Conservation (phyloP, 2,329 filamentous ascomycete species). For the Hypoxylon sp. region DNA sequence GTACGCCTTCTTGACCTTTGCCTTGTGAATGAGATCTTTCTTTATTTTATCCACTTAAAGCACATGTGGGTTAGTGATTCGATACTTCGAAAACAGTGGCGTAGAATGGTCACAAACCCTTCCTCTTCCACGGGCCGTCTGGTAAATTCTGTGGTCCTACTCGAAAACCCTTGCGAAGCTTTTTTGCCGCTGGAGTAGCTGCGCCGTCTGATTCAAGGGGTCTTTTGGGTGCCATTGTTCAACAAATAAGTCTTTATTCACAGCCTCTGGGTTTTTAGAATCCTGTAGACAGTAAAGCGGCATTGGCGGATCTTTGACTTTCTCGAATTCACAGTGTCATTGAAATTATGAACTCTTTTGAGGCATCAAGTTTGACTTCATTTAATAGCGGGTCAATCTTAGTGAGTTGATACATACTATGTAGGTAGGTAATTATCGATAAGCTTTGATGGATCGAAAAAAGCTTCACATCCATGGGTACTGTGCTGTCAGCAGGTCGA, state of each 20-base stretch:
- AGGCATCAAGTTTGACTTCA: not conserved
- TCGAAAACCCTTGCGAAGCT: slow-evolving; percentile 79
- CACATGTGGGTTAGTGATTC: slow-evolving; percentile 26
- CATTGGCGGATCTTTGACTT: not conserved
- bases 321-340: not conserved
- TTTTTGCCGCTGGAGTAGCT: slow-evolving; percentile 62
- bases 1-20: slow-evolving; percentile 93
- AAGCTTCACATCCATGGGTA: slow-evolving; percentile 1
- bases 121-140: slow-evolving; percentile 88
- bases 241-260: not conserved
- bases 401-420: not conserved
- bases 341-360: not conserved
- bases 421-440: too few relatives aligned
- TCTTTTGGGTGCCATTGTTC: slow-evolving; percentile 72
- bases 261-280: not conserved
- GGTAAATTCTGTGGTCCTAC: slow-evolving; percentile 93
- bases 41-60: slow-evolving; percentile 87
- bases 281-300: not conserved
- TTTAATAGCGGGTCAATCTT: not conserved
- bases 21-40: slow-evolving; percentile 87
- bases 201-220: slow-evolving; percentile 62
- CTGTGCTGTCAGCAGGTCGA: slow-evolving; percentile 4
- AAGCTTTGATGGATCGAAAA: slow-evolving; percentile 2
- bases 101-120: slow-evolving; percentile 61
- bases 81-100: slow-evolving; percentile 5